phyloP scores from a whole-genome alignment of 2,329 filamentous ascomycete genomes.

The Pestalotiopsis fici region DNA sequence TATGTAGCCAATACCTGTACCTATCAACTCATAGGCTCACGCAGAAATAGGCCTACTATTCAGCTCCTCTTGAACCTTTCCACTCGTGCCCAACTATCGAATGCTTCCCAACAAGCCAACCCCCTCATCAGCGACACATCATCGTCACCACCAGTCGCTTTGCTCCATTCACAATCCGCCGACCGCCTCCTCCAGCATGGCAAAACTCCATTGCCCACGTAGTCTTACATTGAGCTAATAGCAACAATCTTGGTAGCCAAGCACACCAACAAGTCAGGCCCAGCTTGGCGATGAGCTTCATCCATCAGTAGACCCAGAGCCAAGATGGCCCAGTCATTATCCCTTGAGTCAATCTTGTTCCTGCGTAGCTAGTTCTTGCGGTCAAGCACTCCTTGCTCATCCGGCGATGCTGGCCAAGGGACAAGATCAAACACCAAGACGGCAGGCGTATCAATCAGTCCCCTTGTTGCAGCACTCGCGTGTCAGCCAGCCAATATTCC shows the following conservation, averaged over 20 bases:
- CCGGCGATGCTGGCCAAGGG: not conserved
- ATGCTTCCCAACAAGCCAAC: not conserved
- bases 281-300: slow-evolving; percentile 2
- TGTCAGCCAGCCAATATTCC: not conserved
- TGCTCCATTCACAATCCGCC: not conserved
- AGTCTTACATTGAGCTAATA: not conserved
- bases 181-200: not conserved
- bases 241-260: not conserved
- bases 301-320: not conserved
- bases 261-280: not conserved
- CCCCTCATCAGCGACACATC: not conserved
- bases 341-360: not conserved
- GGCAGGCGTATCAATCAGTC: not conserved
- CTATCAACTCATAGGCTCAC: not conserved
- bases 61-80: not conserved
- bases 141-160: not conserved
- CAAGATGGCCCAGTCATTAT: not conserved
- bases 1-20: no score
- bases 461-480: not conserved
- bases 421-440: slow-evolving; percentile 1
- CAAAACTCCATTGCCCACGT: not conserved
- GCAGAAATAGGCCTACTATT: not conserved
- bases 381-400: not conserved
- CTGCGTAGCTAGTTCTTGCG: not conserved
- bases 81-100: not conserved